These are phyloP conservation scores for Rhodomyrtus psidioides DNA, from an alignment of 441 rosid genomes.

Conservation along the genomic window DNA sequence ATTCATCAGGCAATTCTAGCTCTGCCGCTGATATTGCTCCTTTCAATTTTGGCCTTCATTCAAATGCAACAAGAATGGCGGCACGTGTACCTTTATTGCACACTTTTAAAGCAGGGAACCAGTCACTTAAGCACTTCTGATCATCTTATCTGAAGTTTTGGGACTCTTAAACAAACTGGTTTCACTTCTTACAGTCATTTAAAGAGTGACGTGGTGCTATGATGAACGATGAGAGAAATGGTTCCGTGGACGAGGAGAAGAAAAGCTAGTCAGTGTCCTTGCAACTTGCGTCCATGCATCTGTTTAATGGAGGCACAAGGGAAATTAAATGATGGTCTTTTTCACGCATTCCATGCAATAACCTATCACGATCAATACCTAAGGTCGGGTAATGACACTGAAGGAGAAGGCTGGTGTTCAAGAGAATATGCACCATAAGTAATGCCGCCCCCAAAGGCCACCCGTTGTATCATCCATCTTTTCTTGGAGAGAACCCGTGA, in stretches of 20 bases:
- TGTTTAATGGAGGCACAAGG: background rate
- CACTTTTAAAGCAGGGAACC: background rate
- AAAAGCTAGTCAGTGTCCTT: background rate
- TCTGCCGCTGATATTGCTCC: background rate
- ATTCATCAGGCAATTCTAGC: background rate
- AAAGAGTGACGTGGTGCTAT: background rate
- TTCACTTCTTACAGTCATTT: background rate
- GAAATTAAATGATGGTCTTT: background rate
- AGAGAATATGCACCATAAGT: background rate
- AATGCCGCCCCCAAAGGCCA: background rate
- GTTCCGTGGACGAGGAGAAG: background rate
- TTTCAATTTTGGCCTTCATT: background rate
- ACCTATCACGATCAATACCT: background rate
- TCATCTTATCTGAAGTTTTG: background rate
- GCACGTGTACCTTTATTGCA: background rate
- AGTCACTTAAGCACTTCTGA: background rate
- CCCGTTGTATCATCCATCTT: background rate
- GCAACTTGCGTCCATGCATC: background rate
- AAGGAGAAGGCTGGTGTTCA: background rate
- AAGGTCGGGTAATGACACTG: background rate
- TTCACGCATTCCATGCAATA: background rate
- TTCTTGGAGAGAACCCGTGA: background rate
- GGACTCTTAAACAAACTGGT: background rate
- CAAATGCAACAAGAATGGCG: background rate
- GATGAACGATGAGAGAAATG: background rate